A percentile compares a stretch with the other conserved stretches of the same genome.
Conservation (phyloP, 768 basidiomycete genomes). For the Suillus brevipes region DNA sequence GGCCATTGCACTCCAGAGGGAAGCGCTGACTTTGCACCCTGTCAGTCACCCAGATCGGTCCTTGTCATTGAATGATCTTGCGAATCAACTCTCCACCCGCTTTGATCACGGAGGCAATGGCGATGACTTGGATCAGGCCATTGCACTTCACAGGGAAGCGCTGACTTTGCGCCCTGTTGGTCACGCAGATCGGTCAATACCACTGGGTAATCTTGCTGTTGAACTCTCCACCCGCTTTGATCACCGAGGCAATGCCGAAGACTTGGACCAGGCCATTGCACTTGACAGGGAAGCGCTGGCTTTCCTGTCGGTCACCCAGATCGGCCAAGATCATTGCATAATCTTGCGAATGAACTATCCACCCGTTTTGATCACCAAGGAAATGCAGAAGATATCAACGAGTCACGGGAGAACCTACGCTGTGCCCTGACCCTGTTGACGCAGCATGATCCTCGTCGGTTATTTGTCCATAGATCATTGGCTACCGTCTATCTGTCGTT, state of each 20-base stretch:
- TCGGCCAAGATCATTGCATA: too few relatives aligned
- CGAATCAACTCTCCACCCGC: neutral
- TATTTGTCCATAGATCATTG: neutral
- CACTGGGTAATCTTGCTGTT: rapidly evolving
- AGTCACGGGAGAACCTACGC: neutral
- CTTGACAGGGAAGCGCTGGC: too few relatives aligned
- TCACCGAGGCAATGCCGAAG: neutral
- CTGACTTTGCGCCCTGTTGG: neutral
- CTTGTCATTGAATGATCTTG: neutral
- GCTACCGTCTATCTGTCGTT: neutral
- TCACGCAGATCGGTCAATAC: neutral
- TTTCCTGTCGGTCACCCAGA: too few relatives aligned
- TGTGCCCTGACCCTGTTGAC: neutral
- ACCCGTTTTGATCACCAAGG: too few relatives aligned
- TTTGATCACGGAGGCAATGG: neutral
- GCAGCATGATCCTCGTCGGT: neutral
- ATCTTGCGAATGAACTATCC: too few relatives aligned
- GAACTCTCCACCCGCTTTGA: neutral
- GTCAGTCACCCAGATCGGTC: neutral
- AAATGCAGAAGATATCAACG: neutral
- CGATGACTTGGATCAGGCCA: neutral
- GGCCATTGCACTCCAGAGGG: neutral
- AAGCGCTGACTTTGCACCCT: neutral
- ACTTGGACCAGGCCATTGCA: neutral
- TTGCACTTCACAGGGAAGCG: neutral